phyloP scores from a whole-genome alignment of 2,329 filamentous ascomycete species.

The Geosmithia flava region DNA sequence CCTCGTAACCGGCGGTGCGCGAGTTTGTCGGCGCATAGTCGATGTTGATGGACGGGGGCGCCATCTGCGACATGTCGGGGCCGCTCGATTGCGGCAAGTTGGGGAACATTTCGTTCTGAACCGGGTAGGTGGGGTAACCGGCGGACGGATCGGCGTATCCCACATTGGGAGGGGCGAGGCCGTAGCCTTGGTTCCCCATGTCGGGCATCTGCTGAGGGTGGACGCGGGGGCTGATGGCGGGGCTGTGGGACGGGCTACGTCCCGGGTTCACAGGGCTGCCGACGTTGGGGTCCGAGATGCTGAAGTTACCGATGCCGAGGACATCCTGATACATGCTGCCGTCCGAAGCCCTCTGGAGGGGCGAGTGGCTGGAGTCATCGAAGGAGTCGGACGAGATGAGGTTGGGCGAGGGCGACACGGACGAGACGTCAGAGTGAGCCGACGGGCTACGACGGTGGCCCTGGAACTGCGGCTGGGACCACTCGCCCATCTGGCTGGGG shows the following conservation, averaged over 20 bases:
- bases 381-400: constrained; percentile 68
- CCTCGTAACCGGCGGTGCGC: constrained; percentile 19
- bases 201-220: constrained; percentile 43
- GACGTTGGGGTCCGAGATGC: constrained; percentile 57
- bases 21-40: constrained; percentile 60
- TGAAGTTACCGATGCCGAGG: constrained; percentile 68
- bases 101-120: constrained; percentile 36
- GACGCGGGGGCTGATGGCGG: constrained; percentile 52
- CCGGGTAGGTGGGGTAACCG: constrained; percentile 24
- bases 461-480: constrained; percentile 53
- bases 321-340: constrained; percentile 64
- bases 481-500: constrained; percentile 37
- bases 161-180: constrained; percentile 26
- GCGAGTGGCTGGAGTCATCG: constrained; percentile 66
- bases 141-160: constrained; percentile 19
- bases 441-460: constrained; percentile 76
- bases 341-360: constrained; percentile 66
- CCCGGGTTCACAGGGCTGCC: constrained; percentile 56
- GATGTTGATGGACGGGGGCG: constrained; percentile 89
- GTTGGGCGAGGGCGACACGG: constrained; percentile 73
- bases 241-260: constrained; percentile 68
- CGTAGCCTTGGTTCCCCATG: constrained; percentile 34
- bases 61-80: constrained; percentile 63
- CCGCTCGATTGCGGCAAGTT: constrained; percentile 31
- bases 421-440: constrained; percentile 87